Evolutionary conservation across 106 monocot species (phyloP).

Genomic region (Dioscorea zingiberensis): DNA sequence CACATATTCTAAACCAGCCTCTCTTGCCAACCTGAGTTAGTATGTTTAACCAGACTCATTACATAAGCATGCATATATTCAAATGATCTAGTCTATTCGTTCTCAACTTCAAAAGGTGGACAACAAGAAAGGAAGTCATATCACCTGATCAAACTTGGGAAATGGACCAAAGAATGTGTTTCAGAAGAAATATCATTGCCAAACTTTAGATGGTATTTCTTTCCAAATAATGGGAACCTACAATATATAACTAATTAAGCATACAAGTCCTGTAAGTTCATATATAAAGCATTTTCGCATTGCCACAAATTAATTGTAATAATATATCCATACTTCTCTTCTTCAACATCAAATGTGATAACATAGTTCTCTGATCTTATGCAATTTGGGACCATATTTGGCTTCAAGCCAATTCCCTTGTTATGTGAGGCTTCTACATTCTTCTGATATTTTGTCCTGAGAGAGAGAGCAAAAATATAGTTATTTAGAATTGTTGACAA

Average conservation of each 20-base stretch:
- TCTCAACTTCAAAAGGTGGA: background rate
- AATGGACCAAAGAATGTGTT: conserved; percentile 85
- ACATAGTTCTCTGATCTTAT: conserved; percentile 92
- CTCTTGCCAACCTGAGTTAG: conserved; percentile 78
- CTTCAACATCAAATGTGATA: conserved; percentile 91
- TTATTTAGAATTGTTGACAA: no score
- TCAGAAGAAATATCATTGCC: conserved; percentile 58
- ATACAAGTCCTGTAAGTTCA: no score
- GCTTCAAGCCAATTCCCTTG: conserved; percentile 61
- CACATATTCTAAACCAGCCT: conserved; percentile 87
- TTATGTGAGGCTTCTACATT: conserved; percentile 92
- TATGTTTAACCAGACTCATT: background rate
- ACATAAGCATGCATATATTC: no score
- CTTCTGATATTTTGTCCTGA: conserved; percentile 97
- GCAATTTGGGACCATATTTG: conserved; percentile 52
- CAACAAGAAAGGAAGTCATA: background rate
- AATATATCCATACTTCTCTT: conserved; percentile 76
- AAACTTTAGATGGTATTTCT: conserved; percentile 90
- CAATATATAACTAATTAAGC: background rate
- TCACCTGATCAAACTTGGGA: conserved; percentile 89
- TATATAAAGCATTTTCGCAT: no score
- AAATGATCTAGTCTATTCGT: background rate
- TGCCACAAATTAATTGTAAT: no score
- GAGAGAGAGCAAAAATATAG: background rate
- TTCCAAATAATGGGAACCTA: conserved; percentile 97